A percentile compares a stretch with the other conserved stretches of the same genome.
Conservation (phyloP, 257 asterid species). For the Echites panduratus region DNA sequence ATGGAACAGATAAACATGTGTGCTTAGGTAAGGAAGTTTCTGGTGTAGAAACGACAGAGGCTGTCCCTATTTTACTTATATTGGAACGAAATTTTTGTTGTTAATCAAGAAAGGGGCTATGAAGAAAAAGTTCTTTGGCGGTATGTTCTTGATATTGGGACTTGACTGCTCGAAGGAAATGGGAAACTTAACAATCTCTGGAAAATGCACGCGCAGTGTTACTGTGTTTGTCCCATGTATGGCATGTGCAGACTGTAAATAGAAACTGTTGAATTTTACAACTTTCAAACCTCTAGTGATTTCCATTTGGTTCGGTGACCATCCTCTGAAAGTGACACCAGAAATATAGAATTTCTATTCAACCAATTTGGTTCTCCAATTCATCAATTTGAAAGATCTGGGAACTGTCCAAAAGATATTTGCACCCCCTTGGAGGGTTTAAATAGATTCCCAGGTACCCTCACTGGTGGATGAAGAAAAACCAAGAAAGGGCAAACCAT, state of each 20-base stretch:
- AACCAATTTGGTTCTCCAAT: constrained; percentile 19
- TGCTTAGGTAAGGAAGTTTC: background rate
- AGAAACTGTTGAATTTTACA: too few relatives aligned
- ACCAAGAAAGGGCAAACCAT: background rate
- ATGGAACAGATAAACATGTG: background rate
- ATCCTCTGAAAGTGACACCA: constrained; percentile 21
- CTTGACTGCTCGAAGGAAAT: too few relatives aligned
- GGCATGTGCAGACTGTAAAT: background rate
- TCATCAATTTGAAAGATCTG: constrained; percentile 14
- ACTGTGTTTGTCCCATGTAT: constrained; percentile 6
- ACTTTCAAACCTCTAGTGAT: constrained; percentile 21
- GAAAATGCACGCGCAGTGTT: background rate
- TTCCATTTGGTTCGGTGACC: constrained; percentile 21
- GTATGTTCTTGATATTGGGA: background rate
- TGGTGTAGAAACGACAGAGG: background rate
- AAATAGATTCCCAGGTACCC: constrained; percentile 18
- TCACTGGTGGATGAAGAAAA: too few relatives aligned
- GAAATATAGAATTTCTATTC: background rate
- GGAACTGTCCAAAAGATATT: constrained; percentile 13
- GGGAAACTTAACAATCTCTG: background rate
- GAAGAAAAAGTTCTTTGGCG: background rate
- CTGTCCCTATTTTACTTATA: background rate
- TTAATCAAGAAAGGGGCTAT: background rate
- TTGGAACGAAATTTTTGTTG: background rate
- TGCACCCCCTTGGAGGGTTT: too few relatives aligned